A percentile compares a stretch with the other conserved stretches of the same genome.
phyloP scores from a whole-genome alignment of 1,284 basidiomycete genomes.

The Wolfiporia cocos region DNA sequence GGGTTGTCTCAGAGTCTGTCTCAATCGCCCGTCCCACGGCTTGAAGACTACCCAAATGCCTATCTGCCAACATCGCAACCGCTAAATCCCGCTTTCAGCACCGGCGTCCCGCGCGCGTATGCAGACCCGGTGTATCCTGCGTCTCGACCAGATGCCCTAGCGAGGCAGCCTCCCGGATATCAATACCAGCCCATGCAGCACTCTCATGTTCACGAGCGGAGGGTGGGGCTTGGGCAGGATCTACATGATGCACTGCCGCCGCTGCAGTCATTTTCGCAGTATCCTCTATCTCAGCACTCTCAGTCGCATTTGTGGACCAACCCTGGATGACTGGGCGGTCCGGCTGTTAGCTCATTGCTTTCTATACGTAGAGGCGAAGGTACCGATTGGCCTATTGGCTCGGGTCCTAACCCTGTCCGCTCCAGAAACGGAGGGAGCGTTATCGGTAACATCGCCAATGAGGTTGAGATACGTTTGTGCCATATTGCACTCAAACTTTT shows the following conservation, averaged over 20 bases:
- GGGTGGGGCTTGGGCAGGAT: constrained; percentile 7
- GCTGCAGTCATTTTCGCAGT: constrained; percentile 13
- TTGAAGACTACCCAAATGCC: constrained; percentile 11
- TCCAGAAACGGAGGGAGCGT: too few relatives aligned
- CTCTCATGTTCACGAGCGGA: constrained; percentile 14
- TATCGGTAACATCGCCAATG: too few relatives aligned
- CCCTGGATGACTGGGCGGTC: constrained; percentile 15
- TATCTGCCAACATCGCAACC: constrained; percentile 13
- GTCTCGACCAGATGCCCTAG: constrained; percentile 8
- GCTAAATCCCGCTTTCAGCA: constrained; percentile 10
- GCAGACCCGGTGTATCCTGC: constrained; percentile 14
- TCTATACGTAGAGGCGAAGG: too few relatives aligned
- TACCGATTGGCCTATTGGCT: too few relatives aligned
- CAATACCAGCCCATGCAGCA: constrained; percentile 10
- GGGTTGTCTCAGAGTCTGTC: constrained; percentile 11
- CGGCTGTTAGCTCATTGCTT: too few relatives aligned
- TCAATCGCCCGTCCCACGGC: constrained; percentile 1
- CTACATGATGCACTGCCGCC: constrained; percentile 6
- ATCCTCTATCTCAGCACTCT: too few relatives aligned
- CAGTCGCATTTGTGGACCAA: constrained; percentile 22
- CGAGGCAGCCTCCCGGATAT: constrained; percentile 12
- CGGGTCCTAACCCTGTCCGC: too few relatives aligned
- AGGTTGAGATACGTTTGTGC: too few relatives aligned
- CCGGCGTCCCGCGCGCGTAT: constrained; percentile 15
- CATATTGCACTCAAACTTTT: too few relatives aligned